Percentiles rank a stretch among this genome's conserved stretches.
Evolutionary conservation across 352 stramenopile species (phyloP).

Genomic region (Phytophthora sp.): DNA sequence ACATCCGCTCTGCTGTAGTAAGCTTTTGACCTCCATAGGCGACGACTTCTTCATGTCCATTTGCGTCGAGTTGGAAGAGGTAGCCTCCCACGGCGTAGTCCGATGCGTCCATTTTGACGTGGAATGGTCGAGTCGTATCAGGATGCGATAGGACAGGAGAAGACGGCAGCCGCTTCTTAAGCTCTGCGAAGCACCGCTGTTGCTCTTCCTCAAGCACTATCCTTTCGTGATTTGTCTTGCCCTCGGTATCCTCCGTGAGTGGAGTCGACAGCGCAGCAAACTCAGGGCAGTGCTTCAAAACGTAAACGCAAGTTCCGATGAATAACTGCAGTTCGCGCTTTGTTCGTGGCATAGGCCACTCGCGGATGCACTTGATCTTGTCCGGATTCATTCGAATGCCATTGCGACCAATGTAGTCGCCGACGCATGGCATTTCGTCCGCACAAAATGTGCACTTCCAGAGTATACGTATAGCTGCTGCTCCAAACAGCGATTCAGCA

Average conservation of each 20-base stretch:
- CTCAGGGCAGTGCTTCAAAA: constrained; percentile 3
- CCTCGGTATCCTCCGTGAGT: too few relatives aligned
- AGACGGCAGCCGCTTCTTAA: too few relatives aligned
- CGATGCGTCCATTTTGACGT: too few relatives aligned
- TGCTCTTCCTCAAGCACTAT: too few relatives aligned
- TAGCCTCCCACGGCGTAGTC: constrained; percentile 1
- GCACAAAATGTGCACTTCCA: not conserved
- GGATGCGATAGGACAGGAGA: too few relatives aligned
- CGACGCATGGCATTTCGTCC: constrained; percentile 2
- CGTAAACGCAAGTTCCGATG: constrained; percentile 9
- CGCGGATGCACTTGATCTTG: not conserved
- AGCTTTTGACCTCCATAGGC: constrained; percentile 23
- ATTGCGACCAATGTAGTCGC: constrained; percentile 21
- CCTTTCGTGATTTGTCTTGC: too few relatives aligned
- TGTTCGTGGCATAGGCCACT: constrained; percentile 1
- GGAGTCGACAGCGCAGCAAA: constrained; percentile 7
- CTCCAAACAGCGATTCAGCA: not conserved
- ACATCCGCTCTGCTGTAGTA: constrained; percentile 4
- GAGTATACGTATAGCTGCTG: not conserved
- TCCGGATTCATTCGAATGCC: constrained; percentile 14
- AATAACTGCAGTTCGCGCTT: constrained; percentile 11
- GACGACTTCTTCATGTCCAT: not conserved
- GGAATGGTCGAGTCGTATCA: too few relatives aligned
- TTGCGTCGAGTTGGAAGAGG: not conserved
- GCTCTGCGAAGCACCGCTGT: too few relatives aligned